These are phyloP conservation scores for Umbelopsis ramanniana DNA, from an alignment of 192 early-diverging fungal species.

Conservation along the genomic window DNA sequence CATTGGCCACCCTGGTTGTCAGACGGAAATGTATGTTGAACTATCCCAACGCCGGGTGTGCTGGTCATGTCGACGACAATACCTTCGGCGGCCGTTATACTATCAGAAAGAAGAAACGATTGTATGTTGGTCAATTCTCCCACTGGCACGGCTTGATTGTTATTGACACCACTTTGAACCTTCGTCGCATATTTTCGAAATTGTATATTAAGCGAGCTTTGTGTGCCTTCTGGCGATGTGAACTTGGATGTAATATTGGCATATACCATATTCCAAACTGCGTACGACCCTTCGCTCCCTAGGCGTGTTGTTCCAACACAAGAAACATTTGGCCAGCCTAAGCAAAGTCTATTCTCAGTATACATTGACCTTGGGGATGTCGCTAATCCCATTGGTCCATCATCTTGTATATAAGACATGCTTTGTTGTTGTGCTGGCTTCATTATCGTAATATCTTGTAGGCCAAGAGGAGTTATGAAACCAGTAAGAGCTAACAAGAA, in stretches of 20 bases:
- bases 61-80: not conserved
- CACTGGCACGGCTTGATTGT: not conserved
- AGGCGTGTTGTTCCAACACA: not conserved
- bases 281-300: not conserved
- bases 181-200: not conserved
- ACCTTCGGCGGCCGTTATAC: not conserved
- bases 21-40: not conserved
- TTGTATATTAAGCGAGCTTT: not conserved
- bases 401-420: not conserved
- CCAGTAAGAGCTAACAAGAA: not conserved
- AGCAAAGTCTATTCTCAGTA: not conserved
- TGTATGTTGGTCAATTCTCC: not conserved
- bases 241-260: constrained; percentile 12
- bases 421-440: not conserved
- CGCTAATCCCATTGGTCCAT: not conserved
- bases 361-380: constrained; percentile 3
- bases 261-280: not conserved
- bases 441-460: not conserved
- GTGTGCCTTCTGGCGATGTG: not conserved
- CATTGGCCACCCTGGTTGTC: not conserved
- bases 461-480: not conserved
- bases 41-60: constrained; percentile 3
- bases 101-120: not conserved
- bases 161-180: not conserved
- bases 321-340: not conserved